Percentiles rank a stretch among this genome's conserved stretches.
Evolutionary conservation across 805 yeast species (phyloP).

Genomic region (Groenewaldozyma tartarivorans): DNA sequence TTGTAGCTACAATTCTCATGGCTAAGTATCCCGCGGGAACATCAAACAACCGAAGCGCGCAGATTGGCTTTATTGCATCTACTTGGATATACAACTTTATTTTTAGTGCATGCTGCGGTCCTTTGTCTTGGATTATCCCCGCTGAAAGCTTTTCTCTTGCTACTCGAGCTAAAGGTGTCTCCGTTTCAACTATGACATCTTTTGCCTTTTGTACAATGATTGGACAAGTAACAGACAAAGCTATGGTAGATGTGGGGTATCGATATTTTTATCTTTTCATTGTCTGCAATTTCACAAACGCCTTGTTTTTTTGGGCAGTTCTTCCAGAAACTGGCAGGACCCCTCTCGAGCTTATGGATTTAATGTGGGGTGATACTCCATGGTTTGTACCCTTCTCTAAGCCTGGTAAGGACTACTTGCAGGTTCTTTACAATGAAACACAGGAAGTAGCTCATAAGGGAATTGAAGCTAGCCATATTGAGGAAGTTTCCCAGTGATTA

Average conservation of each 20-base stretch:
- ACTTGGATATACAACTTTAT: constrained; percentile 25
- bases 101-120: constrained; percentile 22
- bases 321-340: constrained; percentile 48
- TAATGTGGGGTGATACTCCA: constrained; percentile 5
- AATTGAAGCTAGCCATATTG: no score
- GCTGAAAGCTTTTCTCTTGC: constrained; percentile 49
- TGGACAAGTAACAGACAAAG: constrained; percentile 26
- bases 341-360: constrained; percentile 6
- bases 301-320: constrained; percentile 29
- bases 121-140: constrained; percentile 57
- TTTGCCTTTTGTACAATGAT: constrained; percentile 30
- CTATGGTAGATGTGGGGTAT: constrained; percentile 23
- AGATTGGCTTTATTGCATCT: constrained; percentile 23
- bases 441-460: no score
- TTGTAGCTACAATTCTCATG: constrained; percentile 19
- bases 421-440: constrained; percentile 1
- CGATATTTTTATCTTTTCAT: constrained; percentile 21
- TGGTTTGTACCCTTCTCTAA: constrained; percentile 6
- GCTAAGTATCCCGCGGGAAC: constrained; percentile 19
- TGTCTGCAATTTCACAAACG: constrained; percentile 23
- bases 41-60: constrained; percentile 18
- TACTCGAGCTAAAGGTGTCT: constrained; percentile 54
- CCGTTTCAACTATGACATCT: constrained; percentile 33
- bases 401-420: constrained; percentile 2
- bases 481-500: no score